These are phyloP conservation scores for Sclerotiophoma versabilis DNA, from an alignment of 2,329 filamentous ascomycete species.

Conservation along the genomic window DNA sequence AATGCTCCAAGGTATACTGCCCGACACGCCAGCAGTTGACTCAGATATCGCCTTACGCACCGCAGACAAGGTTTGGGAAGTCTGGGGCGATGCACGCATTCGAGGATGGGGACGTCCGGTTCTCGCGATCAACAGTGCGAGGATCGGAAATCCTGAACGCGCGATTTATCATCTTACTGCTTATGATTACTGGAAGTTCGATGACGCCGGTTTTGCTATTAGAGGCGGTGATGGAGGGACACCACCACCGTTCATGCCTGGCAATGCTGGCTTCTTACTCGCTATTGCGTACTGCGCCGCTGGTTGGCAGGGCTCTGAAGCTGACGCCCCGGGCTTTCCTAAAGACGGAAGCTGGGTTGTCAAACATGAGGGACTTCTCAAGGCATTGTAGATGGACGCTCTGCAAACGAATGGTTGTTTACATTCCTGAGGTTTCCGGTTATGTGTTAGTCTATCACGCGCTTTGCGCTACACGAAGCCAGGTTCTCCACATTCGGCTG, in stretches of 20 bases:
- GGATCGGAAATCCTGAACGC: conserved; percentile 31
- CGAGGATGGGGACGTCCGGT: conserved; percentile 43
- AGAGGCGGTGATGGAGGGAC: conserved; percentile 60
- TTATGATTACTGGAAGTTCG: conserved; percentile 61
- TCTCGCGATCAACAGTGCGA: conserved; percentile 39
- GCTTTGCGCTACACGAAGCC: not conserved
- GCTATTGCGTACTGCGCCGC: conserved; percentile 63
- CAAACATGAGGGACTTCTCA: conserved; percentile 32
- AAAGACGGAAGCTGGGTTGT: conserved; percentile 31
- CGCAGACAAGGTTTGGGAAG: conserved; percentile 32
- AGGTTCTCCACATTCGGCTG: not conserved
- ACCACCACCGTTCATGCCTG: conserved; percentile 65
- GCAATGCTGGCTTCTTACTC: conserved; percentile 57
- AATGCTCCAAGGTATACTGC: conserved; percentile 38
- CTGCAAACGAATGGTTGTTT: conserved; percentile 16
- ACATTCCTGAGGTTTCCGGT: conserved; percentile 14
- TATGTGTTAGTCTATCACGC: conserved; percentile 1
- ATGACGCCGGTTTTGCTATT: conserved; percentile 61
- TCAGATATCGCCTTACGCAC: conserved; percentile 32
- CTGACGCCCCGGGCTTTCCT: conserved; percentile 33
- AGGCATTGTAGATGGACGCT: conserved; percentile 20
- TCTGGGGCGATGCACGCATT: conserved; percentile 40
- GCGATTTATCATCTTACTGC: conserved; percentile 53
- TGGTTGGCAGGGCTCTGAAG: conserved; percentile 59
- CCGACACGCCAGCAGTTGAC: conserved; percentile 34